Evolutionary conservation across 768 basidiomycete genomes (phyloP), one percentile per base, ranked within the genome.

Genomic region (Mycena filopes): DNA sequence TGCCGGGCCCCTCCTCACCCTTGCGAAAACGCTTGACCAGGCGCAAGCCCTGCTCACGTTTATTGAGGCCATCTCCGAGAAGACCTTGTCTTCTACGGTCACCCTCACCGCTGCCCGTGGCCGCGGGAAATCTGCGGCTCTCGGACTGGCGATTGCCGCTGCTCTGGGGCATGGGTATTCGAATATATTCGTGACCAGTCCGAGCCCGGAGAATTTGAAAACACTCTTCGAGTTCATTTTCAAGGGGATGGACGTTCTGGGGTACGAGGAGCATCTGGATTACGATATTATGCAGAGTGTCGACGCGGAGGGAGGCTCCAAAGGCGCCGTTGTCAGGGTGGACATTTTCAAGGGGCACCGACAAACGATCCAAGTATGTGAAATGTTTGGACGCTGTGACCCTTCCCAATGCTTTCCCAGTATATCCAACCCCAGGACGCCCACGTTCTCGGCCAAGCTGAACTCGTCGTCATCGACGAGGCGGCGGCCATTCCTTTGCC

Each of bases 371-470:
- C 97, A 98, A 84, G 96, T 95, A 66, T 3, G 82, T 76, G 25
- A 25, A n/a, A 23, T 26, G 10, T 21, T 67, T 55, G 25, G 9
- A n/a, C 12, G 48, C 15, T 8, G 45, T 40, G 53, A 28, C 36
- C 36, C 40, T 40, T 50, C 51, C 50, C 54, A 38, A 40, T 61
- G 20, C 26, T 18, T 47, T n/a, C 67, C 15, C 33, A 99, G 95
- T 99, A 98, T 75, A 99, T 99, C 49, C 93, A 96, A 85, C 98
- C 98, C 0, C 90, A 98, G 83, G 98, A 99, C 75, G 92, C 95
- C 0, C 97, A 99, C 75, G 96, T 98, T 21, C 88, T 99, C 13
- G 96, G 97, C 10, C 98, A 99, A 75, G 98, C 98, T 0, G 98
- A 99, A 72, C 86, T 99, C 9, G 90, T 99, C 68, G 92, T 99